phyloP scores from a whole-genome alignment of 306 rosid species.

The Canavalia gladiata region DNA sequence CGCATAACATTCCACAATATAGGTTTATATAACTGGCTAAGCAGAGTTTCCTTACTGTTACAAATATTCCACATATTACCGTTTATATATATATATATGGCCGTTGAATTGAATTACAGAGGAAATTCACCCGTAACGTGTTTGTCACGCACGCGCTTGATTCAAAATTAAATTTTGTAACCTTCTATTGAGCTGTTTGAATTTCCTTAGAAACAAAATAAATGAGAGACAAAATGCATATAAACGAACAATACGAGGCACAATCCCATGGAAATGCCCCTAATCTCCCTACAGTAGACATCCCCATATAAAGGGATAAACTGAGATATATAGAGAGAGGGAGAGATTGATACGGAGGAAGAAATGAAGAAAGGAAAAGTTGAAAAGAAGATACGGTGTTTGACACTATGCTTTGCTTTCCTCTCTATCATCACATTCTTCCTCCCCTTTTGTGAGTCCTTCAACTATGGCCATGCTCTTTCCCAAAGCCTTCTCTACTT shows the following conservation, averaged over 20 bases:
- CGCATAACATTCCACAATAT: too few relatives aligned
- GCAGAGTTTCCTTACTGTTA: too few relatives aligned
- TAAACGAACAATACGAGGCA: background rate
- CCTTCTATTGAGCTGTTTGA: background rate
- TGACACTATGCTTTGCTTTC: slow-evolving; percentile 45
- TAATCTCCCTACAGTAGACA: background rate
- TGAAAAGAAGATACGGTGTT: slow-evolving; percentile 33
- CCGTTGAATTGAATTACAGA: background rate
- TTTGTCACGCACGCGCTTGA: slow-evolving; percentile 11
- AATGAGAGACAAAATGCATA: background rate
- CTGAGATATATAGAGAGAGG: background rate
- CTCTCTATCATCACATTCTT: slow-evolving; percentile 51
- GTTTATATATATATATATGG: background rate
- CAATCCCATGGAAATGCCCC: background rate
- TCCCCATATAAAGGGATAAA: slow-evolving; percentile 14
- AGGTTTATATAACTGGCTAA: too few relatives aligned
- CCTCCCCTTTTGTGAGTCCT: slow-evolving; percentile 54
- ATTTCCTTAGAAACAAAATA: background rate
- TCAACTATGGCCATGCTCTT: slow-evolving; percentile 70
- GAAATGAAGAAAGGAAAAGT: slow-evolving; percentile 51
- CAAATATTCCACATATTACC: background rate
- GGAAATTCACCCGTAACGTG: background rate
- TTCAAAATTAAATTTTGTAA: background rate
- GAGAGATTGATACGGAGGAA: background rate
- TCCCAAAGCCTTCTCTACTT: slow-evolving; percentile 82